Conservation (phyloP, 441 rosid species). For the Hura crepitans region DNA sequence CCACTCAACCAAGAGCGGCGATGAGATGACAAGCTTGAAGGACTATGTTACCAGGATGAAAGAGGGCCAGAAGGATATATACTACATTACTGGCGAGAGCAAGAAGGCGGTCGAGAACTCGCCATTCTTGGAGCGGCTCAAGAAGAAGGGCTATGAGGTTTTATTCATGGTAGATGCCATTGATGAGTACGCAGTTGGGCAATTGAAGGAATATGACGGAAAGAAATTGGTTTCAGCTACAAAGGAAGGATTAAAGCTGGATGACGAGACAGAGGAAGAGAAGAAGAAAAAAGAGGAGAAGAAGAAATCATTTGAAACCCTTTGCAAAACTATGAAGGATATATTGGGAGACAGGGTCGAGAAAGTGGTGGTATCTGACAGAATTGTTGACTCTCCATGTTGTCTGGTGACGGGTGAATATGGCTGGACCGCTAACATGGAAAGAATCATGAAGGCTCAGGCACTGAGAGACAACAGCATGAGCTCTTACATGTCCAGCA, state of each 20-base stretch:
- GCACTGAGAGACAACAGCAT: conserved; percentile 76
- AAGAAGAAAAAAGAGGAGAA: conserved; percentile 62
- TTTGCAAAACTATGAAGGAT: conserved; percentile 81
- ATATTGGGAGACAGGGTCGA: conserved; percentile 76
- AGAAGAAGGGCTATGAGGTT: conserved; percentile 83
- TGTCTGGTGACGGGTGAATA: conserved; percentile 82
- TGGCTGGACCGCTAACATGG: conserved; percentile 90
- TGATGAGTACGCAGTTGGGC: conserved; percentile 86
- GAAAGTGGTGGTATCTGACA: conserved; percentile 76
- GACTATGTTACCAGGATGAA: conserved; percentile 93
- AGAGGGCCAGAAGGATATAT: conserved; percentile 85
- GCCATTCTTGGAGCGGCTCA: conserved; percentile 86
- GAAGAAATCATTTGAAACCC: conserved; percentile 63
- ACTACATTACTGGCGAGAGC: conserved; percentile 87
- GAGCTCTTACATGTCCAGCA: conserved; percentile 83
- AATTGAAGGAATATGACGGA: conserved; percentile 78
- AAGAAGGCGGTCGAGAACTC: conserved; percentile 96
- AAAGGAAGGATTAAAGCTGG: conserved; percentile 75
- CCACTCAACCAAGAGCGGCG: conserved; percentile 87
- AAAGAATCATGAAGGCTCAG: conserved; percentile 90
- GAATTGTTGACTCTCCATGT: conserved; percentile 86
- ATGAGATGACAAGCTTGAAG: conserved; percentile 78
- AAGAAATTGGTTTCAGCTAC: conserved; percentile 89
- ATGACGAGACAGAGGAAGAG: conserved; percentile 77
- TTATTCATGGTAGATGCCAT: conserved; percentile 88